Percentiles rank a stretch among this genome's conserved stretches.
Evolutionary conservation across 805 yeast genomes (phyloP).

Genomic region (Schwanniomyces pseudopolymorphus): DNA sequence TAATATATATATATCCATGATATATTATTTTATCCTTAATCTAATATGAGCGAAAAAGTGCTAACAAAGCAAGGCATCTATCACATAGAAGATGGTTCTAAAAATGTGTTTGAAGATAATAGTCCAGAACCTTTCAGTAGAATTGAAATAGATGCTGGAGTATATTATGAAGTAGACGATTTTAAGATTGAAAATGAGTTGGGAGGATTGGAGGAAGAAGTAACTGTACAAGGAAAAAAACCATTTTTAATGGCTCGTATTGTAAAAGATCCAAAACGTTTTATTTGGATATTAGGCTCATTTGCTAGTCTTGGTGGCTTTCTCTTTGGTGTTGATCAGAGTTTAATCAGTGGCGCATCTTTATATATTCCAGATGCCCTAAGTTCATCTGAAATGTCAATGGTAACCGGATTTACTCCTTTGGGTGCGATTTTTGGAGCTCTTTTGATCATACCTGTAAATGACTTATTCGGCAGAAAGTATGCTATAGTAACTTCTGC

Average conservation of each 20-base stretch:
- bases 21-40: too few species aligned
- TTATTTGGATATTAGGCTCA: conserved; percentile 27
- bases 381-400: neutral
- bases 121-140: too few species aligned
- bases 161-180: neutral
- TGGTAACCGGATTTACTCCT: neutral
- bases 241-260: too few species aligned
- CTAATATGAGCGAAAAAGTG: too few species aligned
- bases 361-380: neutral
- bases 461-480: neutral
- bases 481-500: neutral
- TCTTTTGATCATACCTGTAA: neutral
- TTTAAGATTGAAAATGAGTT: neutral
- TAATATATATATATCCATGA: too few species aligned
- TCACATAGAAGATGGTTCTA: too few species aligned
- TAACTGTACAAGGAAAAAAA: too few species aligned
- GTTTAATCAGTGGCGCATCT: neutral
- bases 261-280: too few species aligned
- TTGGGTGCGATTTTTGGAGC: neutral
- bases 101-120: too few species aligned
- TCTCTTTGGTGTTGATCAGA: neutral
- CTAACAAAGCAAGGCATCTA: too few species aligned
- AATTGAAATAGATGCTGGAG: neutral
- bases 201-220: neutral
- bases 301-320: conserved; percentile 29